A percentile compares a stretch with the other conserved stretches of the same genome.
phyloP scores from a whole-genome alignment of 768 basidiomycete species.

The Suillus plorans region DNA sequence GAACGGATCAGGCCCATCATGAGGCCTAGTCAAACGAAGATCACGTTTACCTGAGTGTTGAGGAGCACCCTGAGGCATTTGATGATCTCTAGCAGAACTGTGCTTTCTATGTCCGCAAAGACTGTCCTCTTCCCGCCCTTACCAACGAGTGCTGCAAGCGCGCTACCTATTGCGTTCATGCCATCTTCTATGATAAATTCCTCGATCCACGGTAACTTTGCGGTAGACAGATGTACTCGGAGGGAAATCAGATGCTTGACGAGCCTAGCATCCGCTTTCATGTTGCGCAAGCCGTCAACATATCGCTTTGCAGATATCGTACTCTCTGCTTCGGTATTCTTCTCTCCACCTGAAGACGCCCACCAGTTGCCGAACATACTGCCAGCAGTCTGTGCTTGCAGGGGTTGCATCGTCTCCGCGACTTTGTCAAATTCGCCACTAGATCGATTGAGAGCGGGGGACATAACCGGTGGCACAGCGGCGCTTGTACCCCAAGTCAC shows the following conservation, averaged over 20 bases:
- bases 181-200: slow-evolving; percentile 70
- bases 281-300: slow-evolving; percentile 56
- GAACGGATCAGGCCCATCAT: background rate
- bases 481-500: slow-evolving; percentile 53
- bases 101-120: slow-evolving; percentile 65
- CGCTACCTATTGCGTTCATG: slow-evolving; percentile 54
- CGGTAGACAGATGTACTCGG: slow-evolving; percentile 84
- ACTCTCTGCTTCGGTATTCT: slow-evolving; percentile 35
- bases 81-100: slow-evolving; percentile 68
- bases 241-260: slow-evolving; percentile 79
- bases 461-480: slow-evolving; percentile 35
- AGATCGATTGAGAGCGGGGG: slow-evolving; percentile 33
- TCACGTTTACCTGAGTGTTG: slow-evolving; percentile 73
- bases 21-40: slow-evolving; percentile 10
- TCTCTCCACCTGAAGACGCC: slow-evolving; percentile 61
- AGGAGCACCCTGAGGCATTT: slow-evolving; percentile 80
- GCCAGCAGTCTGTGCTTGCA: slow-evolving; percentile 71
- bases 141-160: slow-evolving; percentile 62
- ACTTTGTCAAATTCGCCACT: slow-evolving; percentile 40
- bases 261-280: slow-evolving; percentile 59
- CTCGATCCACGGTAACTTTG: slow-evolving; percentile 73
- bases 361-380: slow-evolving; percentile 78
- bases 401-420: slow-evolving; percentile 30
- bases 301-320: slow-evolving; percentile 58
- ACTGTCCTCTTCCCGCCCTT: slow-evolving; percentile 63